Percentiles rank a stretch among this genome's conserved stretches.
These are phyloP conservation scores for Tremellales sp. DNA, from an alignment of 1,284 basidiomycete genomes.

Conservation along the genomic window DNA sequence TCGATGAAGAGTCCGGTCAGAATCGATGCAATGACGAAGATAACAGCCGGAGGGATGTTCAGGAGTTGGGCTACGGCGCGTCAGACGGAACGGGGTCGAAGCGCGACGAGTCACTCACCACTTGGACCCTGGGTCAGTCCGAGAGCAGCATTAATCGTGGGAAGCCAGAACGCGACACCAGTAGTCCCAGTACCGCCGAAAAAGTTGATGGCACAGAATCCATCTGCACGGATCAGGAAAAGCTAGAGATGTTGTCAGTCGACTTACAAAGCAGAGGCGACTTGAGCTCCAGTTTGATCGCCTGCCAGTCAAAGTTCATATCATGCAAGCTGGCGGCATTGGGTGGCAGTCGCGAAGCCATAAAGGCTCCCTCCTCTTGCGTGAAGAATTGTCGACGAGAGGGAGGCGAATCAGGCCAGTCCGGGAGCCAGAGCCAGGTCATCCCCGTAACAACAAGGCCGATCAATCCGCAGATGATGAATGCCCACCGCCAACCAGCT, in stretches of 20 bases:
- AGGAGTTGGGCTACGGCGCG: constrained; percentile 10
- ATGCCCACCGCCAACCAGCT: constrained; percentile 14
- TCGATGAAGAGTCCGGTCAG: constrained; percentile 5
- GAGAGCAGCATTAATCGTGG: constrained; percentile 13
- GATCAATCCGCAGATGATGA: constrained; percentile 13
- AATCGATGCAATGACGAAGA: constrained; percentile 8
- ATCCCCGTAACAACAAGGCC: constrained; percentile 10
- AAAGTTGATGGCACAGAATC: constrained; percentile 5
- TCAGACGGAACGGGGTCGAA: too few relatives aligned
- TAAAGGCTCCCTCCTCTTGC: constrained; percentile 17
- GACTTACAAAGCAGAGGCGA: constrained; percentile 14
- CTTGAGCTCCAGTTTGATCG: constrained; percentile 14
- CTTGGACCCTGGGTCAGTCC: too few relatives aligned
- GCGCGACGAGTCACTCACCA: too few relatives aligned
- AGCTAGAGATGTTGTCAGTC: neutral
- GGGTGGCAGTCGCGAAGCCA: constrained; percentile 20
- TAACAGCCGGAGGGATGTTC: constrained; percentile 14
- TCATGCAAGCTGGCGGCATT: constrained; percentile 13
- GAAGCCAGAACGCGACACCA: constrained; percentile 24
- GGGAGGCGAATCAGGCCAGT: constrained; percentile 14
- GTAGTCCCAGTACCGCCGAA: constrained; percentile 6
- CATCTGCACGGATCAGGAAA: constrained; percentile 1
- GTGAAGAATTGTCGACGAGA: constrained; percentile 21
- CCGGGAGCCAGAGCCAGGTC: constrained; percentile 7
- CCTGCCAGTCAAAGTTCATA: constrained; percentile 15